A percentile compares a stretch with the other conserved stretches of the same genome.
These are phyloP conservation scores for Nicotiana benthamiana DNA, from an alignment of 257 asterid species.

Conservation along the genomic window DNA sequence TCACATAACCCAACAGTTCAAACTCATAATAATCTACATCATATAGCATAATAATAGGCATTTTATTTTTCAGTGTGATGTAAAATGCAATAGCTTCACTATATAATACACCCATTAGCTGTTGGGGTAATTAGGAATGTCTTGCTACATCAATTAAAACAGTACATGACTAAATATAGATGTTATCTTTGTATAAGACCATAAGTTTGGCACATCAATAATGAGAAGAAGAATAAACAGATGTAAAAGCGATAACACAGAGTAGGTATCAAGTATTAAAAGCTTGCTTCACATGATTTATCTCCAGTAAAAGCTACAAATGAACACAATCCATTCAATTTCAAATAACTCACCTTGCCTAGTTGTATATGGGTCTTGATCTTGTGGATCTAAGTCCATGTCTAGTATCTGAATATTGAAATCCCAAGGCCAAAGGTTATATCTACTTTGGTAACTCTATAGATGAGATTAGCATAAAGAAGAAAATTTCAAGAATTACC, in stretches of 20 bases:
- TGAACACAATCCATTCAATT: conserved; percentile 12
- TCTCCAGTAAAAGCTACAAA: background rate
- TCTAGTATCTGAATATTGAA: conserved; percentile 68
- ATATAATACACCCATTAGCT: background rate
- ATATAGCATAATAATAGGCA: background rate
- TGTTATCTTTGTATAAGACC: background rate
- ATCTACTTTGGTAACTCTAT: background rate
- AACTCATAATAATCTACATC: background rate
- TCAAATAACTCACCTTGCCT: conserved; percentile 44
- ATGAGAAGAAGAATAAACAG: background rate
- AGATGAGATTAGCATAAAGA: conserved; percentile 8
- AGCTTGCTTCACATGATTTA: background rate
- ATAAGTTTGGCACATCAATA: background rate
- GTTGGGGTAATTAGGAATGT: background rate
- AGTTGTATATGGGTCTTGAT: conserved; percentile 39
- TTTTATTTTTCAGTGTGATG: background rate
- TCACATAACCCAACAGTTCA: conserved; percentile 9
- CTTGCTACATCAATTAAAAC: background rate
- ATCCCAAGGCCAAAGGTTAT: conserved; percentile 10
- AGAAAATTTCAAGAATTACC: conserved; percentile 41
- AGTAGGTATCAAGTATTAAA: background rate
- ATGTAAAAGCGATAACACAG: background rate
- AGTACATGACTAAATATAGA: background rate
- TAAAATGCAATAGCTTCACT: background rate
- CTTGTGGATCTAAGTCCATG: conserved; percentile 82